These are phyloP conservation scores for Tuber umbilicatum DNA, from an alignment of 495 filamentous ascomycete genomes.

Conservation along the genomic window DNA sequence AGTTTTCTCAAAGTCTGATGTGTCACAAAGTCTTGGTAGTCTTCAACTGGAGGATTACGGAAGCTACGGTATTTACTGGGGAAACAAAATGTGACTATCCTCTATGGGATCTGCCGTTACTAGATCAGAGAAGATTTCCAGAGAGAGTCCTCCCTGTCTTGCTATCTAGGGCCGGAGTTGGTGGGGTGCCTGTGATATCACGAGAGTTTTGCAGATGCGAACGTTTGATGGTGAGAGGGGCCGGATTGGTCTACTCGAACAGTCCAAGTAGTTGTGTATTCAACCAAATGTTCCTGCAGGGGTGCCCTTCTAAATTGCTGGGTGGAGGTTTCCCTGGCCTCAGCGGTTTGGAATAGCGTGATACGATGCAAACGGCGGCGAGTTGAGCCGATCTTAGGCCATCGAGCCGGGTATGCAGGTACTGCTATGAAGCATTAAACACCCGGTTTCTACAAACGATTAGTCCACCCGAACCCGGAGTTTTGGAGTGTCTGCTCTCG, in stretches of 20 bases:
- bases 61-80: too few relatives aligned
- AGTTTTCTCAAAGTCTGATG: too few relatives aligned
- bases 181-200: too few relatives aligned
- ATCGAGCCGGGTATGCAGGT: neutral
- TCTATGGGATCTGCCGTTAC: too few relatives aligned
- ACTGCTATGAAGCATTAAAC: neutral
- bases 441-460: neutral
- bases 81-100: too few relatives aligned
- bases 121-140: too few relatives aligned
- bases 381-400: neutral
- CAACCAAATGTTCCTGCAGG: neutral
- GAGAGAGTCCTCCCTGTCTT: too few relatives aligned
- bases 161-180: too few relatives aligned
- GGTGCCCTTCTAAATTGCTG: neutral
- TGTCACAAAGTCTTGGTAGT: too few relatives aligned
- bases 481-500: neutral
- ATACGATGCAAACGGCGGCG: neutral
- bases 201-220: too few relatives aligned
- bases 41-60: too few relatives aligned
- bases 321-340: neutral
- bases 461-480: neutral
- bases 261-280: neutral
- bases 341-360: neutral
- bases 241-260: neutral
- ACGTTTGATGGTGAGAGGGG: neutral